These are phyloP conservation scores for Saccharomyces cerevisiae DNA, from an alignment of 805 yeast genomes.

Conservation along the genomic window DNA sequence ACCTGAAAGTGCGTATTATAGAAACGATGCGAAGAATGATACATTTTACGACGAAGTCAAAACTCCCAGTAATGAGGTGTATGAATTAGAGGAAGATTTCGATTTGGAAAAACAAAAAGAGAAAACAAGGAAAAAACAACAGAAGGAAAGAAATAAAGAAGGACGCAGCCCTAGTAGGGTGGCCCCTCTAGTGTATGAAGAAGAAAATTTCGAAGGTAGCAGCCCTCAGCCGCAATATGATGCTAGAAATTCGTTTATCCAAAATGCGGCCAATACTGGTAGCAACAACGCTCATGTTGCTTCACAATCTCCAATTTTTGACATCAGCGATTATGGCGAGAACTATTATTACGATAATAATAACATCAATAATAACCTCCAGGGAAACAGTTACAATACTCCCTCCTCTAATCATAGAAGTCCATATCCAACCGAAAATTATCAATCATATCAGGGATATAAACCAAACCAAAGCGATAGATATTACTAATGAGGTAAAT, in stretches of 20 bases:
- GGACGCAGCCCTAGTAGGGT: background rate
- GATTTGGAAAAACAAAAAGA: constrained; percentile 26
- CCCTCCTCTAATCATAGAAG: background rate
- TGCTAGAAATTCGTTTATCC: background rate
- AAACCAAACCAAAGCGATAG: background rate
- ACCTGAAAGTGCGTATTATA: constrained; percentile 20
- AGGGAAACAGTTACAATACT: background rate
- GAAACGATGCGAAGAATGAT: constrained; percentile 5
- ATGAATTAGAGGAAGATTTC: constrained; percentile 27
- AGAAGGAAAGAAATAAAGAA: background rate
- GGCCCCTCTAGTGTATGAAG: constrained; percentile 9
- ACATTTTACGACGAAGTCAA: constrained; percentile 16
- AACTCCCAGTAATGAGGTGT: constrained; percentile 14
- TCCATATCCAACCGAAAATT: constrained; percentile 8
- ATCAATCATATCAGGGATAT: constrained; percentile 7
- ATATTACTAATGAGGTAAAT: background rate
- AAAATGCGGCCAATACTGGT: background rate
- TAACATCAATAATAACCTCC: background rate
- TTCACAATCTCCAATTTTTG: background rate
- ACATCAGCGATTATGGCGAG: background rate
- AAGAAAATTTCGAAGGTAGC: constrained; percentile 4
- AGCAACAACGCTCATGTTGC: background rate
- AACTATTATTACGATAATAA: background rate
- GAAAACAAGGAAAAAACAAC: constrained; percentile 8
- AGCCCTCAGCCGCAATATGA: constrained; percentile 8